Evolutionary conservation across 2,329 filamentous ascomycete genomes (phyloP), one percentile per base, ranked within the genome.

Genomic region (Cytospora schulzeri): DNA sequence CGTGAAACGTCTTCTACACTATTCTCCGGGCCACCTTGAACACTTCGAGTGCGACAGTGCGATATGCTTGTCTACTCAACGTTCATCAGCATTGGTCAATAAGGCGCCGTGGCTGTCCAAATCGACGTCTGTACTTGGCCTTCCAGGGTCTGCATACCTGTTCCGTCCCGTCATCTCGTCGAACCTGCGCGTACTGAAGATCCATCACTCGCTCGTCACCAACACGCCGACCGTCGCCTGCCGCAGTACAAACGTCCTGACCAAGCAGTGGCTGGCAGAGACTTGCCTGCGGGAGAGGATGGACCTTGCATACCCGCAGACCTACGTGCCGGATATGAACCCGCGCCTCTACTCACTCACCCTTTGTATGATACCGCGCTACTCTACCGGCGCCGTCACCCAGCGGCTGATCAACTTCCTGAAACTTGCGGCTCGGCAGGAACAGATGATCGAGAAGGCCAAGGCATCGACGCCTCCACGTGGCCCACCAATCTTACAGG

Each of bases 161-260:
- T 80, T 86, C 62, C 79, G 85, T 0, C 84, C 85, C 0, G 79
- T 83, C 0, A 74, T 83, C 58, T 84, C 83, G 1, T 80, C 82
- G 1, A 84, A 84, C 67, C 75, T 88, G 5, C 80, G 81, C 35
- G 76, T 75, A 1, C 73, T 88, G 1, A 80, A 82, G 15, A 75
- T 87, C 7, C 86, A 89, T 59, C 86, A 89, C 70, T 88, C 85
- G 0, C 68, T 88, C 2, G 79, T 88, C 7, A 89, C 86, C 0
- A 78, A 80, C 50, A 76, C 85, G 11, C 82, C 81, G 2, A 81
- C 80, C 0, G 67, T 86, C 4, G 66, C 76, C 5, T 72, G 76
- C 9, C 73, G 76, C 1, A 74, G 73, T 12, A 69, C 81, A 4
- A 76, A 78, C 3, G 68, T 71, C 3, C 68, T 78, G 63, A 72